Evolutionary conservation across 2,329 filamentous ascomycete species (phyloP).

Genomic region (Diaporthe vexans): DNA sequence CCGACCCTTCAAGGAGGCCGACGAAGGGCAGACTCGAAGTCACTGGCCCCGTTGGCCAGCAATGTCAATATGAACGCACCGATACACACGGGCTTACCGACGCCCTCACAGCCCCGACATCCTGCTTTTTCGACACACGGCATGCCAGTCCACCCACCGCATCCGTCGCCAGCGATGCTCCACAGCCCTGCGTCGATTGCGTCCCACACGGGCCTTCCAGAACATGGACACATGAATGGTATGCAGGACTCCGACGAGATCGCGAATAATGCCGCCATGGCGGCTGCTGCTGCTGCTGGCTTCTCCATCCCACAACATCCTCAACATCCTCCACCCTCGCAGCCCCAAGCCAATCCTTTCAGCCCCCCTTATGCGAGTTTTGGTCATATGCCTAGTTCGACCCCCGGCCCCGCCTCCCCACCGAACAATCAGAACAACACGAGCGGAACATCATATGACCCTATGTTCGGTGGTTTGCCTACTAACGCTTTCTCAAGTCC

Average conservation of each 20-base stretch:
- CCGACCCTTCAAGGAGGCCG: constrained; percentile 56
- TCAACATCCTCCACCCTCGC: constrained; percentile 42
- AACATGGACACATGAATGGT: constrained; percentile 51
- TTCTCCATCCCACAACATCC: constrained; percentile 51
- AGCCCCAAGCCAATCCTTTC: constrained; percentile 53
- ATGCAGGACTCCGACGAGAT: constrained; percentile 54
- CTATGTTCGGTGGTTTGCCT: constrained; percentile 71
- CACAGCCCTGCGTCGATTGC: constrained; percentile 49
- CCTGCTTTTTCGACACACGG: constrained; percentile 35
- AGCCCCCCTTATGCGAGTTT: constrained; percentile 55
- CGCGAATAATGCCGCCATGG: constrained; percentile 52
- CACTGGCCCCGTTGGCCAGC: constrained; percentile 52
- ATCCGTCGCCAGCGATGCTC: constrained; percentile 50
- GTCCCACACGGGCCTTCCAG: constrained; percentile 39
- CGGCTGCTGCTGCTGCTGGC: constrained; percentile 54
- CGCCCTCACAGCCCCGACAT: constrained; percentile 44
- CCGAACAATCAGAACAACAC: constrained; percentile 51
- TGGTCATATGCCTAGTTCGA: constrained; percentile 51
- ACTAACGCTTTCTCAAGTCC: constrained; percentile 68
- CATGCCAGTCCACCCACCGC: constrained; percentile 42
- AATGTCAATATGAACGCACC: constrained; percentile 47
- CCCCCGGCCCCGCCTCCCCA: constrained; percentile 48
- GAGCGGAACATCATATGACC: constrained; percentile 62
- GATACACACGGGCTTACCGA: constrained; percentile 48
- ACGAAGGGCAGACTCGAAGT: constrained; percentile 57